phyloP scores from a whole-genome alignment of 73 alveolate species.

The Paramecium sonneborni region DNA sequence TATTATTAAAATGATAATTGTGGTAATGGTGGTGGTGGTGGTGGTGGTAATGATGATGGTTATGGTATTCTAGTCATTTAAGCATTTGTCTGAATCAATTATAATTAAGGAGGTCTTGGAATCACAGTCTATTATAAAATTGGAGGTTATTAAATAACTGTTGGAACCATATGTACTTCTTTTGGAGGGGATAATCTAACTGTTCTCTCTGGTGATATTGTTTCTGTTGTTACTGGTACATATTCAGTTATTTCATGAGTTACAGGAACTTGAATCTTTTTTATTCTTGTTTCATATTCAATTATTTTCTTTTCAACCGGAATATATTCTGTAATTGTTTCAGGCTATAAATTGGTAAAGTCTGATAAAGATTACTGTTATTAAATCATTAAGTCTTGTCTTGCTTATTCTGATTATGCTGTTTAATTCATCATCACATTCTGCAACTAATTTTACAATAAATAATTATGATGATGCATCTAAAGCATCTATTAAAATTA shows the following conservation, averaged over 20 bases:
- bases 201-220: neutral
- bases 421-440: neutral
- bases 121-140: neutral
- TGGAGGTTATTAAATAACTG: slow-evolving; percentile 13
- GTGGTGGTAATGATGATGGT: neutral
- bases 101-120: neutral
- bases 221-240: slow-evolving; percentile 42
- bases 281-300: slow-evolving; percentile 21
- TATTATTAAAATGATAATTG: too few relatives aligned
- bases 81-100: neutral
- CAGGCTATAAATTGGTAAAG: neutral
- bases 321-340: slow-evolving; percentile 43
- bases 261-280: slow-evolving; percentile 34
- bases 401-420: neutral
- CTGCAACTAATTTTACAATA: neutral
- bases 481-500: neutral
- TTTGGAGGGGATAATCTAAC: neutral
- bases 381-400: neutral
- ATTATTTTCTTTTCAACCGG: slow-evolving; percentile 49
- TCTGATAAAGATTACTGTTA: neutral
- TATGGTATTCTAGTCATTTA: neutral
- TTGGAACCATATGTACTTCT: neutral
- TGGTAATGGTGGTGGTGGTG: neutral
- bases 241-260: slow-evolving; percentile 32
- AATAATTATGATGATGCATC: neutral